Evolutionary conservation across 1,284 basidiomycete species (phyloP).

Genomic region (Puccinia novopanici): DNA sequence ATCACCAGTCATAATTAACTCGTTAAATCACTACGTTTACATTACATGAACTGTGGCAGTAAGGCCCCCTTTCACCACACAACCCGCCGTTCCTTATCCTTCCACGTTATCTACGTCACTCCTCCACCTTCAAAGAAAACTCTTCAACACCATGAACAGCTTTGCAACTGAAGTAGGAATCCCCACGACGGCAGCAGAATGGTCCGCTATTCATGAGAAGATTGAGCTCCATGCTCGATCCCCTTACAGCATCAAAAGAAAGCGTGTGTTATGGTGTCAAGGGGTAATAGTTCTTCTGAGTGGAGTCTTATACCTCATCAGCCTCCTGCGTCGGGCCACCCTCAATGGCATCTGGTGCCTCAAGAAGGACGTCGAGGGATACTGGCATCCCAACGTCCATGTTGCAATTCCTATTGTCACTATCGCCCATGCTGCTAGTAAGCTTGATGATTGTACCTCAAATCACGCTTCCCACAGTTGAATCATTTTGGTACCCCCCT

Average conservation of each 20-base stretch:
- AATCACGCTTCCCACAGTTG: neutral
- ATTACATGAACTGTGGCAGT: neutral
- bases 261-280: slow-evolving; percentile 43
- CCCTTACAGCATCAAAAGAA: slow-evolving; percentile 35
- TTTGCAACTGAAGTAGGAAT: neutral
- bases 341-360: slow-evolving; percentile 44
- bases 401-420: slow-evolving; percentile 46
- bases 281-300: slow-evolving; percentile 43
- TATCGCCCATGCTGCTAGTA: slow-evolving; percentile 37
- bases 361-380: slow-evolving; percentile 47
- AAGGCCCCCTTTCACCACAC: neutral
- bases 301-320: slow-evolving; percentile 33
- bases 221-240: slow-evolving; percentile 30
- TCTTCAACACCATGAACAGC: slow-evolving; percentile 23
- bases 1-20: neutral
- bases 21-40: neutral
- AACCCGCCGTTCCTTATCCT: neutral
- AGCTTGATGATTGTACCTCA: neutral
- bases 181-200: slow-evolving; percentile 36
- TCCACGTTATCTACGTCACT: neutral
- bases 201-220: slow-evolving; percentile 38
- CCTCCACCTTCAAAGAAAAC: neutral
- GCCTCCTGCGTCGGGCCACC: slow-evolving; percentile 21
- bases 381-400: slow-evolving; percentile 49
- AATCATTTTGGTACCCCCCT: neutral